These are phyloP conservation scores for Eucalyptus leucophloia DNA, from an alignment of 345 rosid species.

Conservation along the genomic window DNA sequence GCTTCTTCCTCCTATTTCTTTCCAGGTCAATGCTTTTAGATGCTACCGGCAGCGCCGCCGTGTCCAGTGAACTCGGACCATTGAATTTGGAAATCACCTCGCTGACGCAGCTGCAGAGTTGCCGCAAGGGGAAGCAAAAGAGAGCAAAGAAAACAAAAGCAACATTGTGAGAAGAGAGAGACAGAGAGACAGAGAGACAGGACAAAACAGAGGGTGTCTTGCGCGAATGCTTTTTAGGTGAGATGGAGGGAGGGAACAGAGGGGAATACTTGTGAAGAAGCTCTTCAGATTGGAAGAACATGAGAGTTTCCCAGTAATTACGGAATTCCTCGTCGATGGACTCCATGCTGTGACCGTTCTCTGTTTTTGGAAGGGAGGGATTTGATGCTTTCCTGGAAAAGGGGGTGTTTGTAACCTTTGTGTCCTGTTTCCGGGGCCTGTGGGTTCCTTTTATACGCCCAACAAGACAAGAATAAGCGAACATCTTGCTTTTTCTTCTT, in stretches of 20 bases:
- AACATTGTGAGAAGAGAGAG: neutral
- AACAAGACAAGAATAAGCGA: neutral
- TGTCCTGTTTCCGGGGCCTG: neutral
- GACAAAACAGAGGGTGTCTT: neutral
- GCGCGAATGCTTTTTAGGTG: neutral
- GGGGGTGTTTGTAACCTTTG: neutral
- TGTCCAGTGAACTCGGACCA: slow-evolving; percentile 84
- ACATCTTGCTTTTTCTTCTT: neutral
- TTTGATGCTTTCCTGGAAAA: neutral
- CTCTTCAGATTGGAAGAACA: neutral
- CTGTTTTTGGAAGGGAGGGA: neutral
- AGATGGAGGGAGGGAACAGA: neutral
- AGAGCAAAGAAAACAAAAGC: neutral
- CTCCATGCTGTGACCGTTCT: neutral
- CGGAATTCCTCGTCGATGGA: neutral
- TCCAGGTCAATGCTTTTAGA: slow-evolving; percentile 74
- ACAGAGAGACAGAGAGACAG: neutral
- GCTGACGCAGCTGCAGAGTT: neutral
- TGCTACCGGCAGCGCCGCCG: slow-evolving; percentile 54
- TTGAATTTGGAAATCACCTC: slow-evolving; percentile 20
- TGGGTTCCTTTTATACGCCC: neutral
- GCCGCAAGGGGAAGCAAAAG: neutral
- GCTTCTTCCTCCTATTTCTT: slow-evolving; percentile 74
- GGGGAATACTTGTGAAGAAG: neutral
- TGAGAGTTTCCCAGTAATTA: neutral